Percentiles rank a stretch among this genome's conserved stretches.
Conservation (phyloP, 768 basidiomycete species). For the Boletus barrowsii region DNA sequence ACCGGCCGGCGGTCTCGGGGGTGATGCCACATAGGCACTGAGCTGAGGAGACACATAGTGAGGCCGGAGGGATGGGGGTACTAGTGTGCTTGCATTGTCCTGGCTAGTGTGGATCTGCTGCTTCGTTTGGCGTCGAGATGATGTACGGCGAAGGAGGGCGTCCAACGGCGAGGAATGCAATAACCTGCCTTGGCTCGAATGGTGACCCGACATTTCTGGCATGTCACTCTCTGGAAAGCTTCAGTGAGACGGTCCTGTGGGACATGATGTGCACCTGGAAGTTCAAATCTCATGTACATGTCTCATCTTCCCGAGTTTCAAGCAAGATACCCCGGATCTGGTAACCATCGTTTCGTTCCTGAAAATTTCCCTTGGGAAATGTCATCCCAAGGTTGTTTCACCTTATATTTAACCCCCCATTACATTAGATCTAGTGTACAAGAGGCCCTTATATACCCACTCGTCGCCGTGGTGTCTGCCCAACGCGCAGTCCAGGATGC, state of each 20-base stretch:
- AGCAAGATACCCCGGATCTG: not conserved
- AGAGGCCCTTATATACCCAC: slow-evolving; percentile 59
- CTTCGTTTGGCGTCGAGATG: slow-evolving; percentile 37
- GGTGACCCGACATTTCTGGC: slow-evolving; percentile 6
- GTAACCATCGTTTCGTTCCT: no score
- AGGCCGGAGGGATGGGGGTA: slow-evolving; percentile 12
- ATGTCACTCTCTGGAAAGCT: slow-evolving; percentile 15
- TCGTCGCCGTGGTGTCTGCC: slow-evolving; percentile 72
- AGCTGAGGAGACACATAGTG: slow-evolving; percentile 1
- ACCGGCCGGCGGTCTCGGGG: slow-evolving; percentile 8
- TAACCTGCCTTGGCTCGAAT: slow-evolving; percentile 27
- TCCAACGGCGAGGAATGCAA: slow-evolving; percentile 55
- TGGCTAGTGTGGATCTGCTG: slow-evolving; percentile 4
- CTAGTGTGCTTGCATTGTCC: not conserved
- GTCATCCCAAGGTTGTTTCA: not conserved
- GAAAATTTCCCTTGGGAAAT: no score
- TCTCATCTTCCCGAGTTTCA: not conserved
- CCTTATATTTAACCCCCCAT: not conserved
- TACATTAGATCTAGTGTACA: not conserved
- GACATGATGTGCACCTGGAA: slow-evolving; percentile 5
- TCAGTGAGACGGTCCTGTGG: not conserved
- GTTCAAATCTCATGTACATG: not conserved
- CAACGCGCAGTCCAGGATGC: slow-evolving; percentile 62
- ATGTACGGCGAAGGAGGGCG: slow-evolving; percentile 52
- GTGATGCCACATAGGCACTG: not conserved